Base-by-base conservation (phyloP, 139 green algal species). In the Ostreobium quekettii region DNA sequence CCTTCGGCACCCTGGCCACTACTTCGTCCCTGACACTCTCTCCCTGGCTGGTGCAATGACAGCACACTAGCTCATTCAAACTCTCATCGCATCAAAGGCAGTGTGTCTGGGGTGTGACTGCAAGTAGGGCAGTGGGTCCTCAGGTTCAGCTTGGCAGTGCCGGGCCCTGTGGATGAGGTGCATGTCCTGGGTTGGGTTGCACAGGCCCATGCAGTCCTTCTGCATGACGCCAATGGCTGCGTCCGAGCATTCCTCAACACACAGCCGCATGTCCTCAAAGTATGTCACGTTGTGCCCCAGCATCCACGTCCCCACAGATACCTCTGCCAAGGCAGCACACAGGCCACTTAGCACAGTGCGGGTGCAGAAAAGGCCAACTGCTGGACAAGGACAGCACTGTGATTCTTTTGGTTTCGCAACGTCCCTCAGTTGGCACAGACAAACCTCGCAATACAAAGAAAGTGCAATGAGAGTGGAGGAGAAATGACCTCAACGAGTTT, bases 221-320 rank as follows among this genome's bases (percentile, higher is more conserved):
- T 28, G 28, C 29, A 60, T 2, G 36, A 78, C 36, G 3, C 39
- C 66, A 31, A 78, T 24, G 0, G 66, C 72, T 3, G 60, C 60
- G n/a, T 47, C 36, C 8, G 62, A 47, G 74, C 74, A 79, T 0
- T 1, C 24, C 4, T 60, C 47, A 1, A 47, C 49, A 47, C 75
- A 81, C 60, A 81, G 63, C 11, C 75, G 61, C 71, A 77, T 81
- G 75, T 81, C 75, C 47, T 81, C 75, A 61, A 78, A 77, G 48
- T 72, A 64, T 1, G 28, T 39, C 38, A 78, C 75, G 1, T 78
- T 30, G 31, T 58, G 30, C 4, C 47, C 65, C 58, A 81, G 38
- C 75, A 81, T 78, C 75, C 75, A 81, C 22, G 57, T 32, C 2
- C 75, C 75, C 56, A 81, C 65, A 19, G 42, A 26, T 19, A 19